Evolutionary conservation across 2,329 filamentous ascomycete species (phyloP), one percentile per base, ranked within the genome.

Genomic region (Phaeoacremonium minimum): DNA sequence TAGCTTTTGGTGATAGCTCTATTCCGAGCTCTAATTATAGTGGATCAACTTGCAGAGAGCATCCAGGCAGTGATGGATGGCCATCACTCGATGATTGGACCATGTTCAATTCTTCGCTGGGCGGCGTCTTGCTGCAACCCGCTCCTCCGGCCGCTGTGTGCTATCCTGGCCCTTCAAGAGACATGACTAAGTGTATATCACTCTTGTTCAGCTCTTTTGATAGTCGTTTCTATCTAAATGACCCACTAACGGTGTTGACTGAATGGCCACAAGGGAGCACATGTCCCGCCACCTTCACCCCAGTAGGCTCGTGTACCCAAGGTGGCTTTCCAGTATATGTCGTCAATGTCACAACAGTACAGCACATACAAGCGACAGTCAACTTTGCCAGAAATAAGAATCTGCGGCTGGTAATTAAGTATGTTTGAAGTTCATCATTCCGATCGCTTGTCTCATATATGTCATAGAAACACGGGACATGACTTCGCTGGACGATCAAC

Each of bases 401-500:
- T 38, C 55, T 78, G 31, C 61, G 73, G 4, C 46, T 77, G 0
- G 59, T 75, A 8, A 66, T 77, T 45, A 26, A 26, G 22, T 26
- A 9, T 9, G 22, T n/a, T n/a, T n/a, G n/a, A n/a, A n/a, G n/a
- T n/a, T n/a, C n/a, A n/a, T n/a, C n/a, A n/a, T n/a, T n/a, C n/a
- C n/a, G n/a, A n/a, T n/a, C n/a, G n/a, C n/a, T n/a, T n/a, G n/a
- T n/a, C n/a, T n/a, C n/a, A n/a, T n/a, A n/a, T n/a, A n/a, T n/a
- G n/a, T n/a, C n/a, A n/a, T n/a, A 37, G 32, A 46, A 75, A 75
- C 43, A 76, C 73, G 1, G 73, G 73, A 1, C 73, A 77, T 48
- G 72, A 75, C 39, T 67, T 64, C 42, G 61, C 69, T 16, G 80
- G 78, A 18, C 72, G 74, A 29, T 77, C 72, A 0, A 78, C 76